These are phyloP conservation scores for Citrus sp. DNA, from an alignment of 345 rosid genomes.

Conservation along the genomic window DNA sequence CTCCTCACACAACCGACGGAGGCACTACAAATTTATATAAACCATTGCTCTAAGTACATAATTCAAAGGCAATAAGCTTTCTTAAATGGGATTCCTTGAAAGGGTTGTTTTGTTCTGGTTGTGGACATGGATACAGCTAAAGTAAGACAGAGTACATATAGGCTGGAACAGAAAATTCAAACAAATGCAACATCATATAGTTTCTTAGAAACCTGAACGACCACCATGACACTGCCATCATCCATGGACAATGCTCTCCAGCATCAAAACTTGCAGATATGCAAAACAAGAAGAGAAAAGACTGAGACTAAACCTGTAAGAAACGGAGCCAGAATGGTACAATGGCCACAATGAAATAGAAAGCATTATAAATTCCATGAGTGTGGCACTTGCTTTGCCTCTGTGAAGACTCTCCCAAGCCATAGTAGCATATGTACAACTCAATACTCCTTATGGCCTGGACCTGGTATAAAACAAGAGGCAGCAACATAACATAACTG, in stretches of 20 bases:
- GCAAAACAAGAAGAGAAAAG: neutral
- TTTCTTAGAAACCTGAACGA: neutral
- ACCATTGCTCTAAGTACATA: neutral
- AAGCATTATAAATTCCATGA: slow-evolving; percentile 52
- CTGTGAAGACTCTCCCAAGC: slow-evolving; percentile 50
- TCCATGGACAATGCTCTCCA: neutral
- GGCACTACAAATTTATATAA: slow-evolving; percentile 36
- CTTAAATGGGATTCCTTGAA: neutral
- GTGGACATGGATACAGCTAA: neutral
- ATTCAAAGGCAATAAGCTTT: neutral
- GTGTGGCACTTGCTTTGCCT: slow-evolving; percentile 62
- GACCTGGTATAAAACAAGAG: slow-evolving; percentile 36
- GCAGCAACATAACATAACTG: neutral
- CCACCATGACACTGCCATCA: neutral
- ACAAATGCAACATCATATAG: neutral
- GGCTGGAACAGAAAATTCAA: neutral
- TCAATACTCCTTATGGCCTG: slow-evolving; percentile 65
- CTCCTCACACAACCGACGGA: slow-evolving; percentile 58
- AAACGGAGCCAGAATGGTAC: slow-evolving; percentile 70
- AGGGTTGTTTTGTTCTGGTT: neutral
- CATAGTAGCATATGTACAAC: slow-evolving; percentile 71
- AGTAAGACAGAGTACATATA: neutral
- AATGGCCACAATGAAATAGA: slow-evolving; percentile 57
- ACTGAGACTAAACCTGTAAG: slow-evolving; percentile 45
- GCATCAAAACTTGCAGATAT: neutral